Base-by-base conservation (phyloP, 495 filamentous ascomycete species). In the Penicillium psychrofluorescens region DNA sequence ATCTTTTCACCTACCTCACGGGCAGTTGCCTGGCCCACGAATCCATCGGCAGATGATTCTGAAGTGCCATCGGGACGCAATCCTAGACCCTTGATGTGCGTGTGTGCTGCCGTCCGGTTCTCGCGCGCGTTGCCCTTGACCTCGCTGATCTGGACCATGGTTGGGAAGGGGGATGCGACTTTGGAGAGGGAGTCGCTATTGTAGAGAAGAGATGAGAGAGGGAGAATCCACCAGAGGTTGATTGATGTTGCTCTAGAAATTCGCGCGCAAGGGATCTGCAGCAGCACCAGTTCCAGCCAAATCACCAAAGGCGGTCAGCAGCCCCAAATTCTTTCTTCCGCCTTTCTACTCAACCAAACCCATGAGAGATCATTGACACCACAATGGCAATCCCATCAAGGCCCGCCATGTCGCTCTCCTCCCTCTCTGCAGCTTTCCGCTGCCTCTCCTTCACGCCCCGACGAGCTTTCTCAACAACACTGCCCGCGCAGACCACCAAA, bases 101-200 rank as follows among this genome's bases (percentile, higher is more conserved):
- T 92, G 66, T 98, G 92, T 45, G 91, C 86, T 31, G 92, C 89
- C 16, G 91, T 98, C 55, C 94, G 81, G 67, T 92, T 90, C 65
- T 95, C 89, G 75, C 92, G 89, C 69, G 84, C 83, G 71, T 88
- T 90, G 72, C 85, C 85, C 72, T 95, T 94, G 55, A 95, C 88
- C 74, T 96, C 91, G 67, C 84, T 90, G 72, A 96, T 94, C 61
- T 89, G 86, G 44, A 95, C 90, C 88, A 95, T 95, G 63, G 43
- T 65, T 47, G 43, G 51, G 43, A 51, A 38, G 51, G 57, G 45
- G 41, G 2, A 22, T 56, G 54, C 45, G 56, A 50, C 59, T 54
- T 55, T 37, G 33, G 32, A 31, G 12, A 59, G 57, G 31, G 29
- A 34, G 22, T 46, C 42, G 37, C 51, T 42, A 16, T 36, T 41